phyloP scores from a whole-genome alignment of 139 green algal genomes.

The Tetradesmus lagerheimii region DNA sequence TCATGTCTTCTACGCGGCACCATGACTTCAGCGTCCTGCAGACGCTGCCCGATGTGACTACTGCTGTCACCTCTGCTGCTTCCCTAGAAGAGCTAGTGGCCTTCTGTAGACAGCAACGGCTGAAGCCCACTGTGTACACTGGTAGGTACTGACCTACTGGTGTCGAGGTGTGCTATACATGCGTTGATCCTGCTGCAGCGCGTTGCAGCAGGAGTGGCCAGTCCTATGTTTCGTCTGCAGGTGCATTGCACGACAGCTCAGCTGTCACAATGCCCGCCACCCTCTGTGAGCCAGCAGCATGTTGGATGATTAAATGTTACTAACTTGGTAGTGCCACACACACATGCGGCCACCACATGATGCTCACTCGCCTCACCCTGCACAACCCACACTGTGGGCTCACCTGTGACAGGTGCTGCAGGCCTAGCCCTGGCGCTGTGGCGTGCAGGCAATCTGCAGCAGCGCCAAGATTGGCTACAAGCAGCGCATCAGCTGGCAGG shows the following conservation, averaged over 20 bases:
- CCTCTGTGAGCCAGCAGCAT: neutral
- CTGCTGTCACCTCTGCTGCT: neutral
- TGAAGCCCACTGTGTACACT: conserved; percentile 14
- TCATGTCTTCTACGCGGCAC: neutral
- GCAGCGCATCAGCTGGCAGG: conserved; percentile 23
- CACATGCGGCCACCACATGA: no score
- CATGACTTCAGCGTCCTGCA: conserved; percentile 13
- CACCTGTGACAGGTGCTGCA: conserved; percentile 43
- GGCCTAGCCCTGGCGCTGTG: conserved; percentile 5
- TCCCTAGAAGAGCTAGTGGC: neutral
- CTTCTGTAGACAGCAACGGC: neutral
- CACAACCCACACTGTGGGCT: no score
- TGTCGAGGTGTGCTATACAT: neutral
- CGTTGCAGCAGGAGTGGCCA: neutral
- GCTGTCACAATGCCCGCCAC: neutral
- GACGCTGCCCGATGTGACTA: neutral
- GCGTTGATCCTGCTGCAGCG: neutral
- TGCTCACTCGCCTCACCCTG: no score
- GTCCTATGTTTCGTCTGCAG: neutral
- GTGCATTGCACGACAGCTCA: neutral
- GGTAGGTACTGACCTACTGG: neutral
- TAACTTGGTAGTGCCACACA: no score
- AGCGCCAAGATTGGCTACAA: neutral
- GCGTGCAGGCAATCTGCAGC: neutral
- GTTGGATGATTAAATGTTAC: no score